Conservation (phyloP, 345 rosid genomes). For the Erucastrum elatum region DNA sequence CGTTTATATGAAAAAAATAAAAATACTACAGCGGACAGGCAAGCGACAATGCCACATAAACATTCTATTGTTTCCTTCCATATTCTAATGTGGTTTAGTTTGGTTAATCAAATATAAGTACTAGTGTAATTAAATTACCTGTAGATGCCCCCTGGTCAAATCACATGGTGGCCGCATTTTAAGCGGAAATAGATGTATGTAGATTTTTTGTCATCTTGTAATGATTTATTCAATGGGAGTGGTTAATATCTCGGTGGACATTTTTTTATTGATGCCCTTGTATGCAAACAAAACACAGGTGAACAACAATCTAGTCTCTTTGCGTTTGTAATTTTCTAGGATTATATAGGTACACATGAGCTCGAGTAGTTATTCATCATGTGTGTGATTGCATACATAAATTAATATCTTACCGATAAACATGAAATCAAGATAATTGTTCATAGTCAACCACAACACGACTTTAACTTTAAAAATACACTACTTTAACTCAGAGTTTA, state of each 20-base stretch:
- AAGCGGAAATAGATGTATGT: conserved; percentile 27
- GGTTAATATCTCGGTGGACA: conserved; percentile 32
- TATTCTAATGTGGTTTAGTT: neutral
- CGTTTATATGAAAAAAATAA: neutral
- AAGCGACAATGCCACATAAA: neutral
- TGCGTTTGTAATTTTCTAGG: conserved; percentile 34
- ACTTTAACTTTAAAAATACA: neutral
- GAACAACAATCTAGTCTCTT: conserved; percentile 32
- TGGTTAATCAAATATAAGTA: neutral
- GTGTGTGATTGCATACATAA: conserved; percentile 30
- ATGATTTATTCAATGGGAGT: conserved; percentile 40
- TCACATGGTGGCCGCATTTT: conserved; percentile 39
- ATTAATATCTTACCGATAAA: conserved; percentile 31
- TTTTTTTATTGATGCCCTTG: conserved; percentile 23
- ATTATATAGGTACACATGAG: conserved; percentile 14
- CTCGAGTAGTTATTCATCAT: conserved; percentile 24
- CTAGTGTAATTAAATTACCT: neutral
- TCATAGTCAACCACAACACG: conserved; percentile 35
- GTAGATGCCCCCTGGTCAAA: conserved; percentile 16
- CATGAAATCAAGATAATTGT: conserved; percentile 4
- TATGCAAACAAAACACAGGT: conserved; percentile 27
- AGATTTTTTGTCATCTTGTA: conserved; percentile 32
- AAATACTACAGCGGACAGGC: neutral
- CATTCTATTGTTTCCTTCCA: neutral
- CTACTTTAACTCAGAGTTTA: conserved; percentile 11